These are phyloP conservation scores for Ceratobasidium sp. DNA, from an alignment of 1,284 basidiomycete genomes.

Conservation along the genomic window DNA sequence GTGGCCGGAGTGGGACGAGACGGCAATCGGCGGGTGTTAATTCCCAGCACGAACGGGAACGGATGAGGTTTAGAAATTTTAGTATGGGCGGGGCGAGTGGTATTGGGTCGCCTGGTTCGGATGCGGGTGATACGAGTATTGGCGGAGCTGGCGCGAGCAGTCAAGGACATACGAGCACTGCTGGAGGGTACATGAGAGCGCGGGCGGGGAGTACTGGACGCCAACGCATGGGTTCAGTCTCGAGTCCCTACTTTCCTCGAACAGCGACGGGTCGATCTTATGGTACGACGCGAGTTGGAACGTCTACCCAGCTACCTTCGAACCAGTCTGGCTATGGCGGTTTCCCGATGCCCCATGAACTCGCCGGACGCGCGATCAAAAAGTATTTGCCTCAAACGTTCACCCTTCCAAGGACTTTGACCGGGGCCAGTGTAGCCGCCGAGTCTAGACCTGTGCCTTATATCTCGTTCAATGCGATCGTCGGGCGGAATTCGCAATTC, in stretches of 20 bases:
- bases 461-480: conserved; percentile 83
- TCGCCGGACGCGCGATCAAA: conserved; percentile 59
- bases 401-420: conserved; percentile 76
- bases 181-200: background rate
- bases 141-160: conserved; percentile 10
- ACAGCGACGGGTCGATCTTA: conserved; percentile 47
- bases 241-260: conserved; percentile 51
- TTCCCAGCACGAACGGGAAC: conserved; percentile 48
- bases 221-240: conserved; percentile 46
- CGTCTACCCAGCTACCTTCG: conserved; percentile 12
- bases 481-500: conserved; percentile 88
- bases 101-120: background rate
- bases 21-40: conserved; percentile 47
- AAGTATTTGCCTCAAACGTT: conserved; percentile 71
- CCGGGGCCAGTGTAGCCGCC: conserved; percentile 53
- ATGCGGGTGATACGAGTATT: conserved; percentile 29
- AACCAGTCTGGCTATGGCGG: conserved; percentile 71
- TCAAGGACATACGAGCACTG: background rate
- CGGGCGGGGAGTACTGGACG: conserved; percentile 17
- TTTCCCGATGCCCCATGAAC: conserved; percentile 81
- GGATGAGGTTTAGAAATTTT: conserved; percentile 40
- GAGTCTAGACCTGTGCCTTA: conserved; percentile 66
- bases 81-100: conserved; percentile 37
- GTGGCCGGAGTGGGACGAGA: conserved; percentile 39
- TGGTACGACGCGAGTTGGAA: conserved; percentile 7